Conservation (phyloP, 306 rosid genomes). For the Vigna mungo region DNA sequence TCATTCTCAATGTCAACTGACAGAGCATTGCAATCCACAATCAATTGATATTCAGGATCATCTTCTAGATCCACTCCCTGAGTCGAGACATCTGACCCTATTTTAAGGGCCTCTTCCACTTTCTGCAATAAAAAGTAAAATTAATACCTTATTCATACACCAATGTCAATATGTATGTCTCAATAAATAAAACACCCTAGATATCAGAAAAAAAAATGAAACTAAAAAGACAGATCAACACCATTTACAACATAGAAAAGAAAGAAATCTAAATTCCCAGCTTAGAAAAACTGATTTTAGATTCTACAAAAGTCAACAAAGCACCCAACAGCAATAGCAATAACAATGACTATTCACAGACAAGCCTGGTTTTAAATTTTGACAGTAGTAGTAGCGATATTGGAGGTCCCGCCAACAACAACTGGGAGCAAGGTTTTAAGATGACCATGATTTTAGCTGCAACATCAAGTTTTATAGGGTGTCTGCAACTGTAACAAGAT, state of each 20-base stretch:
- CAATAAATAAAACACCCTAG: constrained; percentile 3
- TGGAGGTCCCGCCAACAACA: background rate
- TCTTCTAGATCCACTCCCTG: constrained; percentile 81
- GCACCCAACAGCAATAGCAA: background rate
- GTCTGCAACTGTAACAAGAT: background rate
- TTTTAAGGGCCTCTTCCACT: constrained; percentile 86
- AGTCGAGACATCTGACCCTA: constrained; percentile 61
- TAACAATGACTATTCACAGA: background rate
- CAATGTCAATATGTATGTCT: constrained; percentile 36
- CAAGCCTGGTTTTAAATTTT: background rate
- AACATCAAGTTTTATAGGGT: background rate
- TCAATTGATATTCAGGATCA: constrained; percentile 94
- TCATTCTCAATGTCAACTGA: constrained; percentile 98
- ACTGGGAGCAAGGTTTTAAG: background rate
- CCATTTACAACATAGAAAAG: constrained; percentile 9
- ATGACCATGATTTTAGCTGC: background rate
- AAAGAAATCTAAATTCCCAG: constrained; percentile 11
- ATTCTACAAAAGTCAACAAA: constrained; percentile 11
- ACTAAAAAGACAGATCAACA: constrained; percentile 7
- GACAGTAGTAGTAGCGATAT: background rate
- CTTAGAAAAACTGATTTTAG: constrained; percentile 16
- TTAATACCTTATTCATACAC: constrained; percentile 13
- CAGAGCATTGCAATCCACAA: constrained; percentile 88
- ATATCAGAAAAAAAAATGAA: background rate
- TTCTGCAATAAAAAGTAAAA: constrained; percentile 64